Conservation (phyloP, 495 filamentous ascomycete genomes). For the Xylaria longipes region DNA sequence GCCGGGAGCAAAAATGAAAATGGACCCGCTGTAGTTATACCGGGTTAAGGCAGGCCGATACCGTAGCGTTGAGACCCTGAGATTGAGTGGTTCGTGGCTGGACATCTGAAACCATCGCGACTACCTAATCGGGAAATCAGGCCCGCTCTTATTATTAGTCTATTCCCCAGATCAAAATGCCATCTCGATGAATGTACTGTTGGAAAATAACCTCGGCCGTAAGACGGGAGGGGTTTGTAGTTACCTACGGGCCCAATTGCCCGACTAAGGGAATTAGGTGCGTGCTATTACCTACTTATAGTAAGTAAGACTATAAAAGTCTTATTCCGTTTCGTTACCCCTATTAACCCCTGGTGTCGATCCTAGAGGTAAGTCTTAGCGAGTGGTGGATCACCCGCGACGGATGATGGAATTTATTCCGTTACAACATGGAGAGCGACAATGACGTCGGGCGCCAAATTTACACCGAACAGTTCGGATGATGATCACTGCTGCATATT, state of each 20-base stretch:
- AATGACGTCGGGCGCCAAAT: constrained; percentile 3
- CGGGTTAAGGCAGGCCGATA: neutral
- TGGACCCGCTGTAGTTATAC: neutral
- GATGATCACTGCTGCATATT: constrained; percentile 13
- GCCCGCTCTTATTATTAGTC: neutral
- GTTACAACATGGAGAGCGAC: neutral
- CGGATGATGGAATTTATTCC: neutral
- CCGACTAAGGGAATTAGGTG: neutral
- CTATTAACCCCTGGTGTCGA: neutral
- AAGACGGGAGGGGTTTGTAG: no score
- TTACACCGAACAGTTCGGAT: neutral
- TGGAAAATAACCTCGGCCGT: neutral
- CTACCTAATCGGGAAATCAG: neutral
- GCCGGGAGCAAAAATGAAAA: neutral
- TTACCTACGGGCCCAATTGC: neutral
- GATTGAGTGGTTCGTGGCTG: constrained; percentile 5
- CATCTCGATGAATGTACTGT: constrained; percentile 3
- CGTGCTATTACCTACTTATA: neutral
- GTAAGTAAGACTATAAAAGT: neutral
- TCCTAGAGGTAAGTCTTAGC: neutral
- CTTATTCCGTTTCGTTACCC: neutral
- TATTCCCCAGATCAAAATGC: neutral
- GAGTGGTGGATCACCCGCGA: neutral
- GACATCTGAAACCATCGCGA: constrained; percentile 24
- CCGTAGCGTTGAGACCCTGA: neutral